Evolutionary conservation across 2,329 filamentous ascomycete species (phyloP), one percentile per base, ranked within the genome.

Genomic region (Alternaria atra): DNA sequence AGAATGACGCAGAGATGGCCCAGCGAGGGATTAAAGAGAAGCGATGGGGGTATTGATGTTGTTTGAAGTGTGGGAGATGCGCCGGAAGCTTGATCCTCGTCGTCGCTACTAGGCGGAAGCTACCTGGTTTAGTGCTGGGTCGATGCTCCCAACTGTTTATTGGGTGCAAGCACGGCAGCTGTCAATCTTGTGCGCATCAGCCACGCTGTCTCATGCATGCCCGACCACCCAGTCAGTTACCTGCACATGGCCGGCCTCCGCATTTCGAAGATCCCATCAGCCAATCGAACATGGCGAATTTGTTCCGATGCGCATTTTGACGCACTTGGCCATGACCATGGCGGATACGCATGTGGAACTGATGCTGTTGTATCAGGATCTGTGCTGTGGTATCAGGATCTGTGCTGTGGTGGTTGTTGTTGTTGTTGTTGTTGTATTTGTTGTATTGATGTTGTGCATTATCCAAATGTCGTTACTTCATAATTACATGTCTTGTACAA

Each of bases 401-500:
- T 50, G 30, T 51, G 50, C 52, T 60, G 29, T 9, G 27, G 52
- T 55, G n/a, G 32, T 35, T 12, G 8, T 56, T 48, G 25, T 58
- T 20, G n/a, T 20, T 40, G 17, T 29, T 29, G 27, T 29, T 6
- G 27, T 29, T 4, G 27, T 29, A 3, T 5, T 29, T 29, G 27
- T 29, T 5, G 27, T 29, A 8, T 5, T 29, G 2, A 40, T 23
- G 5, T 25, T 42, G 20, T 42, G 20, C 20, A 54, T 23, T 48
- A 17, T 35, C 30, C 37, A 27, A 40, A 50, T 34, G 29, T 61
- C 65, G 51, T 62, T 44, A 54, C 54, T 62, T 59, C 48, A 54
- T 69, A 59, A 42, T 67, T 66, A 69, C 66, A 71, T 52, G 52
- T 68, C 64, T 70, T 70, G 66, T 73, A 74, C 72, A 73, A 35